Base-by-base conservation (phyloP, 2,329 filamentous ascomycete genomes). In the Aspergillus sp. region DNA sequence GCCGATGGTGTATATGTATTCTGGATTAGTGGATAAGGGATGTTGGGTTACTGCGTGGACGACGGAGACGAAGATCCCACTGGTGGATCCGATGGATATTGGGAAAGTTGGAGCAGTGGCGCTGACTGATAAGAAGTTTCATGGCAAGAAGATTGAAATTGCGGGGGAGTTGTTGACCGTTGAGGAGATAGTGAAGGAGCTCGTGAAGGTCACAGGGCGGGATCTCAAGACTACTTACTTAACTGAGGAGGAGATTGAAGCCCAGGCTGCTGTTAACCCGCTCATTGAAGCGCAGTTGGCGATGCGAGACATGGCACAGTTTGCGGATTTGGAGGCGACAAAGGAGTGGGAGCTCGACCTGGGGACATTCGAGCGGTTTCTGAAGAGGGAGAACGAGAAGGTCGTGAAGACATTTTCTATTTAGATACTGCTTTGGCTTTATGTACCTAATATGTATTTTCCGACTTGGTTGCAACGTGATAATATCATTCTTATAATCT, bases 31-130 rank as follows among this genome's bases (percentile, higher is more conserved):
- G 1, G 72, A 75, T 5, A 70, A 71, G 2, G 79, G 79, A 0
- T 68, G 74, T 21, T 80, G 79, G 62, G 69, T 68, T 0, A 77
- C 75, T 1, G 76, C 79, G 0, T 65, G 79, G 21, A 65, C 64
- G 0, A 66, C 70, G 0, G 73, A 76, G n/a, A 77, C 74, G 0
- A 12, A 68, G 1, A 60, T 85, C 1, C 77, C 80, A 1, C 68
- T 82, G 62, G 70, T 82, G 5, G 81, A 84, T 63, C 74, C 78
- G 0, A 71, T 77, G 5, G 82, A 84, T 28, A 82, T 85, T 49
- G 83, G 79, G 0, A 71, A 65, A 7, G 81, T 84, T 64, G 76
- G 75, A 3, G 73, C 74, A 6, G 78, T 78, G 0, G 81, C 80
- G 0, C 72, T 85, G 17, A 63, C 78, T 1, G 70, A 82, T 2